These are phyloP conservation scores for Ilyonectria mors-panacis DNA, from an alignment of 2,329 filamentous ascomycete species.

Conservation along the genomic window DNA sequence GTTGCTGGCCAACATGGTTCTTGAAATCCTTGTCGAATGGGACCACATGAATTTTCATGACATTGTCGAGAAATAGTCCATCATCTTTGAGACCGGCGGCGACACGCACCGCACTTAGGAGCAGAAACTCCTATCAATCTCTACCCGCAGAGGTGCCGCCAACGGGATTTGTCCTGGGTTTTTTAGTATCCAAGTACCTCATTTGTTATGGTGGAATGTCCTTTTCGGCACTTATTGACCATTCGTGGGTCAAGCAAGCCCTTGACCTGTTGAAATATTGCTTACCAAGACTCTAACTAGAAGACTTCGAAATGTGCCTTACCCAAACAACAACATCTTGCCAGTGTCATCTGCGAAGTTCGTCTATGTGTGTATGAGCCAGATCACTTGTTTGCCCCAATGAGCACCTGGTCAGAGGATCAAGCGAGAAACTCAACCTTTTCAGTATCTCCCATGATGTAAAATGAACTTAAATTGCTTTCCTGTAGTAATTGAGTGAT, in stretches of 20 bases:
- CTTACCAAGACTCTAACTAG: not conserved
- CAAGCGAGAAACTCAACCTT: slow-evolving; percentile 1
- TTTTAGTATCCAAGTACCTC: slow-evolving; percentile 68
- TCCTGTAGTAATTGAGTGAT: not conserved
- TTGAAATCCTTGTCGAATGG: slow-evolving; percentile 66
- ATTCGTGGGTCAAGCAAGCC: slow-evolving; percentile 65
- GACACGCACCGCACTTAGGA: slow-evolving; percentile 1
- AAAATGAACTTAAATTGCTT: not conserved
- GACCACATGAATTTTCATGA: slow-evolving; percentile 66
- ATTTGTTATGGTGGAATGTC: slow-evolving; percentile 67
- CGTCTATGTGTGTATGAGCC: slow-evolving; percentile 62
- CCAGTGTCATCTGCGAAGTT: slow-evolving; percentile 55
- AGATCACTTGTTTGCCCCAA: slow-evolving; percentile 32
- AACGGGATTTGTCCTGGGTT: slow-evolving; percentile 64
- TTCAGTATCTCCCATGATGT: not conserved
- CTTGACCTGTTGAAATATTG: slow-evolving; percentile 68
- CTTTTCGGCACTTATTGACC: slow-evolving; percentile 63
- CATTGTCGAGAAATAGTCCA: slow-evolving; percentile 52
- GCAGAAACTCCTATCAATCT: slow-evolving; percentile 10
- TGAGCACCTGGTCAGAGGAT: not conserved
- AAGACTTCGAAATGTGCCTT: not conserved
- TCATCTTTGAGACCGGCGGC: slow-evolving; percentile 11
- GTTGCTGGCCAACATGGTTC: slow-evolving; percentile 62
- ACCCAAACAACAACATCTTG: slow-evolving; percentile 55
- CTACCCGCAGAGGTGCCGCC: slow-evolving; percentile 63